These are phyloP conservation scores for Cladosporium velox DNA, from an alignment of 2,329 filamentous ascomycete species.

Conservation along the genomic window DNA sequence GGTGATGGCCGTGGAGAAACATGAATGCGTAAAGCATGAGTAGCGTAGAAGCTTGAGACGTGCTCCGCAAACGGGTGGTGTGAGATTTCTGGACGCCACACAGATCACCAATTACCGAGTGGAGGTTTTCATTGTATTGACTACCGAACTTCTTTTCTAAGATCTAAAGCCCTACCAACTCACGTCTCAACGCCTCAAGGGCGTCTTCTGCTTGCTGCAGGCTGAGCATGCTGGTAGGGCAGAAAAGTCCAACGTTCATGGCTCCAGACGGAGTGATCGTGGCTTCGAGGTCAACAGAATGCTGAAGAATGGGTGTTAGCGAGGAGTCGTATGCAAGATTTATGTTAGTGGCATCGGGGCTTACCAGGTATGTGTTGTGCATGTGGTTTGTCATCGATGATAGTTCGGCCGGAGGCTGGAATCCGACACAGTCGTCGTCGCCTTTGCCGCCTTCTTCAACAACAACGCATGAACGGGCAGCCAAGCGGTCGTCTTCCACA, in stretches of 20 bases:
- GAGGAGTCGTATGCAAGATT: no score
- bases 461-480: slow-evolving; percentile 2
- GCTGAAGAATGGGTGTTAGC: slow-evolving; percentile 39
- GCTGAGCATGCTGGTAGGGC: slow-evolving; percentile 46
- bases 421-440: neutral
- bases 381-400: neutral
- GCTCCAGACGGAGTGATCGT: slow-evolving; percentile 48
- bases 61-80: neutral
- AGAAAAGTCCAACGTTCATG: slow-evolving; percentile 58
- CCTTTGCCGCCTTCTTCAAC: neutral
- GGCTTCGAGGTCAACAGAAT: slow-evolving; percentile 58
- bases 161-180: slow-evolving; percentile 21
- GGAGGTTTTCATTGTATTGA: neutral
- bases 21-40: neutral
- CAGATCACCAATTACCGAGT: no score
- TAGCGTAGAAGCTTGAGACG: neutral
- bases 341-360: neutral
- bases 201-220: slow-evolving; percentile 41
- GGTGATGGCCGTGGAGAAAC: neutral
- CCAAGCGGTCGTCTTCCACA: slow-evolving; percentile 24
- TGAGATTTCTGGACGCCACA: neutral
- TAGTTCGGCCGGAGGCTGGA: neutral
- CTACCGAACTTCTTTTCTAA: neutral
- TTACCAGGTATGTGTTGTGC: slow-evolving; percentile 23
- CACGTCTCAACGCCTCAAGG: slow-evolving; percentile 37